These are phyloP conservation scores for Lodderomyces elongisporus DNA, from an alignment of 1,139 yeast species.

Conservation along the genomic window DNA sequence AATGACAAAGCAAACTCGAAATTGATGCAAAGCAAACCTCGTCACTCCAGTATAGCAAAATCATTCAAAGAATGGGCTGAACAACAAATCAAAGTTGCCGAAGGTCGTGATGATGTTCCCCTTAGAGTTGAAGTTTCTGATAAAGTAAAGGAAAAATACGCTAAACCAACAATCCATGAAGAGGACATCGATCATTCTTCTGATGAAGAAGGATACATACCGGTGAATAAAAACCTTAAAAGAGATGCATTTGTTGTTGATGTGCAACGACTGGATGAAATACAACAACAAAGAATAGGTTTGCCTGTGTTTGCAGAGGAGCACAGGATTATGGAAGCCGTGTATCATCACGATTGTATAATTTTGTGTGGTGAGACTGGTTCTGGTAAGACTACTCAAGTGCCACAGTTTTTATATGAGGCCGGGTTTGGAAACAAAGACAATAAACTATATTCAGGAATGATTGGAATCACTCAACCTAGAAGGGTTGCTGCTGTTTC, in stretches of 20 bases:
- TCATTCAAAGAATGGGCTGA: slow-evolving; percentile 62
- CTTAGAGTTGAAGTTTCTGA: slow-evolving; percentile 48
- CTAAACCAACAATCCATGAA: slow-evolving; percentile 41
- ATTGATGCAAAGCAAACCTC: slow-evolving; percentile 35
- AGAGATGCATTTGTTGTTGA: slow-evolving; percentile 67
- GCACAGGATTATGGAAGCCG: slow-evolving; percentile 91
- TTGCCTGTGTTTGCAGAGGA: slow-evolving; percentile 92
- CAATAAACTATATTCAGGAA: slow-evolving; percentile 68
- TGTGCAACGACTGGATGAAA: slow-evolving; percentile 57
- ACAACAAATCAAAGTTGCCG: slow-evolving; percentile 48
- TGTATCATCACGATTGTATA: slow-evolving; percentile 86
- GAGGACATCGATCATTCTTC: slow-evolving; percentile 65
- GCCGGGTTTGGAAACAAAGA: slow-evolving; percentile 73
- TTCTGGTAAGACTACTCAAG: slow-evolving; percentile 78
- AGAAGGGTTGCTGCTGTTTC: slow-evolving; percentile 98
- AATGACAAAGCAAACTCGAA: slow-evolving; percentile 27
- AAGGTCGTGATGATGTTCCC: slow-evolving; percentile 49
- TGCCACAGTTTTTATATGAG: slow-evolving; percentile 75
- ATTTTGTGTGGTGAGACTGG: slow-evolving; percentile 93
- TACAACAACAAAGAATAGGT: slow-evolving; percentile 62
- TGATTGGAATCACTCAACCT: slow-evolving; percentile 96
- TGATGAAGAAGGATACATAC: slow-evolving; percentile 51
- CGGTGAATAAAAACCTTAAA: slow-evolving; percentile 47
- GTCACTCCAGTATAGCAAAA: slow-evolving; percentile 39
- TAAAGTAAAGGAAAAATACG: slow-evolving; percentile 41